Conservation (phyloP, 2,329 filamentous ascomycete species). For the Calonectria multiphialidica region DNA sequence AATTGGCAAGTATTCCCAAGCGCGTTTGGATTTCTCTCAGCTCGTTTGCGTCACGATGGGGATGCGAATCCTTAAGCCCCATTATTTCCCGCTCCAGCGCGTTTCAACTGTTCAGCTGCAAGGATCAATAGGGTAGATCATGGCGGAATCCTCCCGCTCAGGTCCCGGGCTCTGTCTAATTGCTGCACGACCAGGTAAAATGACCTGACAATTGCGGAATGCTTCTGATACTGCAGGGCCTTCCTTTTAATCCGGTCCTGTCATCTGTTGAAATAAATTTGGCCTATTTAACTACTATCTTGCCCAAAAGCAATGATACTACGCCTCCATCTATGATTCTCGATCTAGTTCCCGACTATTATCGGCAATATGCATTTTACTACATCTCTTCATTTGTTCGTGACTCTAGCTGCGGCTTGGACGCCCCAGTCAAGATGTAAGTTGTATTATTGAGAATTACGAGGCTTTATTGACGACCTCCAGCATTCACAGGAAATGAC, state of each 20-base stretch:
- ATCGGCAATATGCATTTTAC: neutral
- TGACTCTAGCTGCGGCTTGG: neutral
- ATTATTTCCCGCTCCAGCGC: neutral
- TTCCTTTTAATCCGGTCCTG: neutral
- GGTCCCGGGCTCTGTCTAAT: neutral
- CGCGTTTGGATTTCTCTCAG: neutral
- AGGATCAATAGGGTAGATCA: neutral
- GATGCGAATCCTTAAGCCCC: neutral
- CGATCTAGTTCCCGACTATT: neutral
- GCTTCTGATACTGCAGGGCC: neutral
- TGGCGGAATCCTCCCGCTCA: neutral
- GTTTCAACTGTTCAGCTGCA: constrained; percentile 9
- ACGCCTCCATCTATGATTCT: neutral
- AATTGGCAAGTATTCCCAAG: neutral
- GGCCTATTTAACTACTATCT: neutral
- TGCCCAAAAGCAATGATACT: neutral
- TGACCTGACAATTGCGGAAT: neutral
- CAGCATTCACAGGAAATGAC: constrained; percentile 9
- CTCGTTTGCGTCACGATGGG: neutral
- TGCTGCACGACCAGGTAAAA: neutral
- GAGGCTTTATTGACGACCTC: neutral
- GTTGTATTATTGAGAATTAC: neutral
- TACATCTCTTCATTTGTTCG: neutral
- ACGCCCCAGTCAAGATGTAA: neutral
- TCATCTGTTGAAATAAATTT: neutral